Evolutionary conservation across 768 basidiomycete genomes (phyloP), one percentile per base, ranked within the genome.

Genomic region (Tricholoma flavovirens): DNA sequence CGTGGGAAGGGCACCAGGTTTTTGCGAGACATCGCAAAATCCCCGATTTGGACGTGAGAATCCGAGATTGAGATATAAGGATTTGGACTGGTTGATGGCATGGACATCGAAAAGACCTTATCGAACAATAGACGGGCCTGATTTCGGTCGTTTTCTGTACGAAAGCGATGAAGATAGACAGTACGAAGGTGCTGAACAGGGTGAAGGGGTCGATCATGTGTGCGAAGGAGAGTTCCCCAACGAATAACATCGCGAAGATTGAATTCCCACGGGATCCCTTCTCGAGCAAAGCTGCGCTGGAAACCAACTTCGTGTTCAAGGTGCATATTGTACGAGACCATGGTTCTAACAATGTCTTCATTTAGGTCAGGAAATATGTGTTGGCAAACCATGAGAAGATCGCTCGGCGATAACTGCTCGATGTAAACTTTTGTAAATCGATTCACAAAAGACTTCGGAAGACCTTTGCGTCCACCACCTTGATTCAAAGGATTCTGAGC

Each of bases 371-470:
- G 87, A 69, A 88, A 90, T 19, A 92, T 77, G 52, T 85, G 81
- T 32, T 77, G 80, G 62, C 89, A 95, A 56, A 98, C 87, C 19
- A 86, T 71, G 43, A 86, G 75, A 53, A 97, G 76, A 70, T 99
- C 97, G 30, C 79, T 72, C 0, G 86, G 68, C 1, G 85, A 82
- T 35, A 98, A 81, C 62, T 96, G 91, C 62, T 94, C 86, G 46
- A 98, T 74, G 66, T 93, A 93, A 38, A 98, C 97, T 69, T 94
- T 95, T n/a, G 93, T 98, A 73, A 99, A 99, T 14, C 97, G 87
- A 69, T 99, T 97, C 54, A 98, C 77, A 73, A 97, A 99, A 0
- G 97, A 98, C 66, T 92, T 96, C 0, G 97, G 97, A 5, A 99
- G 79, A 17, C 97, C 97, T 70, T 99, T 99, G 35, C 97, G 84